phyloP scores from a whole-genome alignment of 148 eudicot genomes.

The Selenicereus undatus region DNA sequence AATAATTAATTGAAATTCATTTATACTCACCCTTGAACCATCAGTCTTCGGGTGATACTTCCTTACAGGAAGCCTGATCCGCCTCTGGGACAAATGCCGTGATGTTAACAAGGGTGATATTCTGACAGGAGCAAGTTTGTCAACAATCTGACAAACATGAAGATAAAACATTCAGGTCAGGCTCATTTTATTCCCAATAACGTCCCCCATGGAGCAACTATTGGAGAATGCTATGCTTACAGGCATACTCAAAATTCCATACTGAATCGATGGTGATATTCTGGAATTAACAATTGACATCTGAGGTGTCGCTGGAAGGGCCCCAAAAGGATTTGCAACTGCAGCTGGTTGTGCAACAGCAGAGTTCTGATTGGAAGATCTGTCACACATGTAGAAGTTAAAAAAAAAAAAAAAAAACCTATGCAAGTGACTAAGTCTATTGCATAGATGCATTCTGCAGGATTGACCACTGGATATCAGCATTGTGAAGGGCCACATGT shows the following conservation, averaged over 20 bases:
- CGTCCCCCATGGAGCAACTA: neutral
- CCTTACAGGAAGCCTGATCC: slow-evolving; percentile 83
- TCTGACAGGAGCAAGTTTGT: slow-evolving; percentile 81
- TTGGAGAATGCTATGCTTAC: slow-evolving; percentile 36
- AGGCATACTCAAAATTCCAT: slow-evolving; percentile 94
- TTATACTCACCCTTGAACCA: slow-evolving; percentile 58
- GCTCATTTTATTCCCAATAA: neutral
- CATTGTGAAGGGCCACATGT: neutral
- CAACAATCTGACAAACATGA: slow-evolving; percentile 61
- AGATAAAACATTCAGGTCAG: slow-evolving; percentile 14
- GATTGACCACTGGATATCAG: neutral
- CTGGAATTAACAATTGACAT: slow-evolving; percentile 89
- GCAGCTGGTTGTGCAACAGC: slow-evolving; percentile 52
- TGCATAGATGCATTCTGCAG: neutral
- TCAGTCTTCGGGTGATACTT: slow-evolving; percentile 78
- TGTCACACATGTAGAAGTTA: slow-evolving; percentile 27
- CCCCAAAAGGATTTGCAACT: slow-evolving; percentile 88
- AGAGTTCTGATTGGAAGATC: slow-evolving; percentile 52
- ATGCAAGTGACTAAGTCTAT: neutral
- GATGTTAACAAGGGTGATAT: slow-evolving; percentile 85
- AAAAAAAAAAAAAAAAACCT: neutral
- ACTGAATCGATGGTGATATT: slow-evolving; percentile 78
- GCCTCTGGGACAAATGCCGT: slow-evolving; percentile 88
- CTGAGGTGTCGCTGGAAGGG: slow-evolving; percentile 87
- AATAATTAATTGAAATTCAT: neutral